Conservation (phyloP, 257 asterid genomes). For the Eucommia ulmoides region DNA sequence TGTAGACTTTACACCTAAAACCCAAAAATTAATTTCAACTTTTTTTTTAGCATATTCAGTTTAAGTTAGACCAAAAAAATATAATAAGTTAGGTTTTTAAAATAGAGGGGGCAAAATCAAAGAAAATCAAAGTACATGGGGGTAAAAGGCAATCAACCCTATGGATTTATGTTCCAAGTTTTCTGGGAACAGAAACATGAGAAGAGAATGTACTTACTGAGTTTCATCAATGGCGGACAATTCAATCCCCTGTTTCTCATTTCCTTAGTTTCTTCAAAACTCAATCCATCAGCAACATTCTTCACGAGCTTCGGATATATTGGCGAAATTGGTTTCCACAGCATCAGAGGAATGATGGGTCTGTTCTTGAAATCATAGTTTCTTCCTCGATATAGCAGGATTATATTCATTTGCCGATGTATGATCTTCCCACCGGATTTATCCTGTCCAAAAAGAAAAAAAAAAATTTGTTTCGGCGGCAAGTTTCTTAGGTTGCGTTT, state of each 20-base stretch:
- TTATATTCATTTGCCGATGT: slow-evolving; percentile 49
- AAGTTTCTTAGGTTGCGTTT: too few relatives aligned
- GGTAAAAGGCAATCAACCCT: too few relatives aligned
- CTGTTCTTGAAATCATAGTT: slow-evolving; percentile 49
- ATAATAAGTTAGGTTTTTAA: too few relatives aligned
- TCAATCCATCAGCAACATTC: slow-evolving; percentile 66
- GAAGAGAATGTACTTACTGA: slow-evolving; percentile 29
- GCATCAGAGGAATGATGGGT: slow-evolving; percentile 51
- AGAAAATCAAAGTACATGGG: too few relatives aligned
- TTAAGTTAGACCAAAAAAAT: too few relatives aligned
- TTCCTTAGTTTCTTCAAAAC: slow-evolving; percentile 76
- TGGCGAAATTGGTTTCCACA: slow-evolving; percentile 78
- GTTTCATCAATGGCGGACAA: slow-evolving; percentile 68
- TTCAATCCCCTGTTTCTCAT: slow-evolving; percentile 64
- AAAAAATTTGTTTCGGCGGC: too few relatives aligned
- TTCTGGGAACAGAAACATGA: not conserved
- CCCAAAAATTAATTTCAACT: too few relatives aligned
- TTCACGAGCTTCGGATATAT: slow-evolving; percentile 87
- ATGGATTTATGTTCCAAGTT: too few relatives aligned
- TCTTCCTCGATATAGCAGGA: slow-evolving; percentile 61
- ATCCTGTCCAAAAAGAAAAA: slow-evolving; percentile 58
- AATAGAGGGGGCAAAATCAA: too few relatives aligned
- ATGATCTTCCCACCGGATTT: slow-evolving; percentile 74
- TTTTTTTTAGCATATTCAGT: too few relatives aligned
- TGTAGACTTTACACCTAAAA: too few relatives aligned